phyloP scores from a whole-genome alignment of 106 monocot genomes.

The Allium fistulosum region DNA sequence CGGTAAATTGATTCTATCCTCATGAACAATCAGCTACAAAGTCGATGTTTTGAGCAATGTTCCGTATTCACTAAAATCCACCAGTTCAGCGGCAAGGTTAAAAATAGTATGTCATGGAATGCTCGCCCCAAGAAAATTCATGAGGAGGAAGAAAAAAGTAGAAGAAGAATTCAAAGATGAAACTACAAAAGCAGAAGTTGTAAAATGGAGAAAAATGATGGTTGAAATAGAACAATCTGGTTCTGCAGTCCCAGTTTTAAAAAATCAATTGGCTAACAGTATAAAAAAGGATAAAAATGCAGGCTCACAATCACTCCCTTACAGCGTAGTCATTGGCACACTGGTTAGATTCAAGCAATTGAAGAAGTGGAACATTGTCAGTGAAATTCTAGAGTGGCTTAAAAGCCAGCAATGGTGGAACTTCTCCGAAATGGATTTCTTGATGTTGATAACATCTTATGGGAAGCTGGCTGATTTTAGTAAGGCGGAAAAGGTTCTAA shows the following conservation, averaged over 20 bases:
- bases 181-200: constrained; percentile 65
- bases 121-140: constrained; percentile 89
- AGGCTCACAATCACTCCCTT: constrained; percentile 42
- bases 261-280: constrained; percentile 32
- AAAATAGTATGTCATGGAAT: constrained; percentile 60
- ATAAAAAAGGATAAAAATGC: too few relatives aligned
- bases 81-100: constrained; percentile 13
- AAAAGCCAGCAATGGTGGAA: constrained; percentile 93
- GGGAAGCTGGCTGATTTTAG: constrained; percentile 78
- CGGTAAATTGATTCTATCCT: too few relatives aligned
- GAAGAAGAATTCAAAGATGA: constrained; percentile 75
- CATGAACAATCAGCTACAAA: background rate
- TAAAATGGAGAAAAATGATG: constrained; percentile 88
- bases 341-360: constrained; percentile 90
- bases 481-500: constrained; percentile 69
- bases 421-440: constrained; percentile 85
- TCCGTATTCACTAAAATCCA: background rate
- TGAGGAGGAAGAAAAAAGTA: constrained; percentile 79
- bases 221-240: constrained; percentile 65
- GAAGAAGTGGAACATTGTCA: constrained; percentile 82
- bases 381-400: constrained; percentile 98
- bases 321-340: constrained; percentile 76
- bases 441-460: constrained; percentile 88
- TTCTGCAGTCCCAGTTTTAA: constrained; percentile 57
- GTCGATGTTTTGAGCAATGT: constrained; percentile 1